These are phyloP conservation scores for Fusarium duplospermum DNA, from an alignment of 2,329 filamentous ascomycete species.

Conservation along the genomic window DNA sequence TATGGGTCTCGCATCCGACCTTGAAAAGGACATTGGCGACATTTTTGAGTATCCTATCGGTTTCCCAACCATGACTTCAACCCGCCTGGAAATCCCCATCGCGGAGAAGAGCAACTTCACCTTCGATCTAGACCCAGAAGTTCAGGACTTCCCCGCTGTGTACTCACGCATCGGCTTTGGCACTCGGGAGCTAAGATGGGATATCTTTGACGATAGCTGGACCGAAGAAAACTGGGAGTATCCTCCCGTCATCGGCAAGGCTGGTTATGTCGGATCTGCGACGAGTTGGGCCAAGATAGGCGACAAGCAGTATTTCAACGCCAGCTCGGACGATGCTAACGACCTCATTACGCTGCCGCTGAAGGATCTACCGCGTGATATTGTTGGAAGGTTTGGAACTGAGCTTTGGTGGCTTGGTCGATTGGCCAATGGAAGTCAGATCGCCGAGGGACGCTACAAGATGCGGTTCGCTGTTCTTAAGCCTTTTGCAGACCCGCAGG, in stretches of 20 bases:
- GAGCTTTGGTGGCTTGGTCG: conserved; percentile 30
- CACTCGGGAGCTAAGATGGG: background rate
- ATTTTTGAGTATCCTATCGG: background rate
- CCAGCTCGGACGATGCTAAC: background rate
- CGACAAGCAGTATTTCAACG: background rate
- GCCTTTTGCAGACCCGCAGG: conserved; percentile 16
- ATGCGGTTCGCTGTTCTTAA: conserved; percentile 22
- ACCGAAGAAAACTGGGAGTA: background rate
- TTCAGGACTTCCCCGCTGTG: background rate
- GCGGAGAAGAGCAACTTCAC: background rate
- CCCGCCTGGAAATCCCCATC: background rate
- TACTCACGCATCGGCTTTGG: background rate
- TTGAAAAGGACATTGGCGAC: background rate
- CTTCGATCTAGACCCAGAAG: background rate
- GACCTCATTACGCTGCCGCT: background rate
- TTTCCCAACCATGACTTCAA: background rate
- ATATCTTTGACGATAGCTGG: background rate
- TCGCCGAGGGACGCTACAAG: conserved; percentile 18
- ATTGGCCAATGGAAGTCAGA: conserved; percentile 15
- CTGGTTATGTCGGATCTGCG: background rate
- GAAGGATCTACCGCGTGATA: background rate
- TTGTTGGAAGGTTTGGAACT: conserved; percentile 3
- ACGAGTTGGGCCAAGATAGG: background rate
- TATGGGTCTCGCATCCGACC: background rate
- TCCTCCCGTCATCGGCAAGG: background rate